These are phyloP conservation scores for Pythium utonaiense DNA, from an alignment of 352 stramenopile genomes.

Conservation along the genomic window DNA sequence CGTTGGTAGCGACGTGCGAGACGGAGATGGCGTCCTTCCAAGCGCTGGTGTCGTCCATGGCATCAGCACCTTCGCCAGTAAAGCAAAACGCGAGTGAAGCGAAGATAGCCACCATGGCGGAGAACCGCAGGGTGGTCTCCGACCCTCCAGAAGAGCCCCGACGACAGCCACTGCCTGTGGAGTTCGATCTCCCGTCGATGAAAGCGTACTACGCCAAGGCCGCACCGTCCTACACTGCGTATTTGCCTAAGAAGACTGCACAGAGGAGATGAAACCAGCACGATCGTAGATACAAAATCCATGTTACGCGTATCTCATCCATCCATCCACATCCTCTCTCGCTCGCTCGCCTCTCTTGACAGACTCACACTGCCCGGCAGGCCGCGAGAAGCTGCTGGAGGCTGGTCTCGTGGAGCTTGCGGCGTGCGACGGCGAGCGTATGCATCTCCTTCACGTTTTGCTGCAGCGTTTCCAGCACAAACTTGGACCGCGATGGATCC, in stretches of 20 bases:
- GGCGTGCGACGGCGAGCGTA: constrained; percentile 63
- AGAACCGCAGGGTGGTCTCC: background rate
- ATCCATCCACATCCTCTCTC: background rate
- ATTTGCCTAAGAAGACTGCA: constrained; percentile 26
- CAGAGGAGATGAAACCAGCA: constrained; percentile 1
- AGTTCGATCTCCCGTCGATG: constrained; percentile 69
- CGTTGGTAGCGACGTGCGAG: constrained; percentile 42
- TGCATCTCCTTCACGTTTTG: constrained; percentile 72
- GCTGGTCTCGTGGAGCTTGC: constrained; percentile 59
- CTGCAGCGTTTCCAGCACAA: constrained; percentile 65
- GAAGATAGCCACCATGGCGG: background rate
- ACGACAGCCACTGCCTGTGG: constrained; percentile 1
- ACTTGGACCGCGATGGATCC: constrained; percentile 58
- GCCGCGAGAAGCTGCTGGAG: constrained; percentile 53
- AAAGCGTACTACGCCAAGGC: constrained; percentile 56
- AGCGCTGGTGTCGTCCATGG: constrained; percentile 30
- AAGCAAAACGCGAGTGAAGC: background rate
- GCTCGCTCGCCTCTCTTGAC: background rate
- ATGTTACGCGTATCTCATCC: background rate
- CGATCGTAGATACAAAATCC: background rate
- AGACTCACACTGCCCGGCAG: constrained; percentile 26
- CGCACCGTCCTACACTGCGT: constrained; percentile 59
- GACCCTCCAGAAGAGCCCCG: background rate
- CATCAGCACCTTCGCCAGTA: constrained; percentile 9
- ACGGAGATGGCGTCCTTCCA: constrained; percentile 36